phyloP scores from a whole-genome alignment of 2,329 filamentous ascomycete species.

The Arthrobotrys pseudoclavata region DNA sequence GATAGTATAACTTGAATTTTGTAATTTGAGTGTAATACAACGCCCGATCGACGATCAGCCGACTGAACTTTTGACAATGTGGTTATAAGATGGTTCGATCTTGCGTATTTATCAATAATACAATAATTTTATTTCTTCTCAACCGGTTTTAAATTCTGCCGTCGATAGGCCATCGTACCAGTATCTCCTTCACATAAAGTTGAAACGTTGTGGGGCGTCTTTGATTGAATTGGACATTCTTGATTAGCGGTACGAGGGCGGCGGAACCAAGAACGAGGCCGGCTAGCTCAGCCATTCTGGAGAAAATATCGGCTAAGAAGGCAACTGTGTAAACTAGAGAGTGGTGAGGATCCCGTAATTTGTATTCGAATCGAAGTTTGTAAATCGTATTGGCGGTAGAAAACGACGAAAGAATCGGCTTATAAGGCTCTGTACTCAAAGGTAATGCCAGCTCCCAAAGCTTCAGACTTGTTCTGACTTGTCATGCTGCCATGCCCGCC shows the following conservation, averaged over 20 bases:
- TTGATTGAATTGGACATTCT: conserved; percentile 19
- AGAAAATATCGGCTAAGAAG: no score
- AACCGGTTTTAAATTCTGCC: not conserved
- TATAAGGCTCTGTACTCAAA: no score
- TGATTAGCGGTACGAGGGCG: conserved; percentile 9
- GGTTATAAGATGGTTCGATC: not conserved
- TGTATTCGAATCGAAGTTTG: no score
- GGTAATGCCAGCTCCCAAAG: not conserved
- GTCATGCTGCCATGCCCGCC: not conserved
- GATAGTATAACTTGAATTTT: not conserved
- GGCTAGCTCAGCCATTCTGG: conserved; percentile 4
- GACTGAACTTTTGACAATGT: not conserved
- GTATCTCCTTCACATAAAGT: no score
- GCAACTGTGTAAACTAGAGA: no score
- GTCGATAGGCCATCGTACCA: not conserved
- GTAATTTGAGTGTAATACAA: not conserved
- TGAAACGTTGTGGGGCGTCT: not conserved
- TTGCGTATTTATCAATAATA: not conserved
- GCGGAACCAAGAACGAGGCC: conserved; percentile 11
- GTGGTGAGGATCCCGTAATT: no score
- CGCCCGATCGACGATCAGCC: not conserved
- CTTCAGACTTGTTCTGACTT: not conserved
- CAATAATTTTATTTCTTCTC: not conserved
- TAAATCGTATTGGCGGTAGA: no score
- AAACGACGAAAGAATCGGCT: no score